Evolutionary conservation across 345 rosid species (phyloP).

Genomic region (Eucalyptus coolabah): DNA sequence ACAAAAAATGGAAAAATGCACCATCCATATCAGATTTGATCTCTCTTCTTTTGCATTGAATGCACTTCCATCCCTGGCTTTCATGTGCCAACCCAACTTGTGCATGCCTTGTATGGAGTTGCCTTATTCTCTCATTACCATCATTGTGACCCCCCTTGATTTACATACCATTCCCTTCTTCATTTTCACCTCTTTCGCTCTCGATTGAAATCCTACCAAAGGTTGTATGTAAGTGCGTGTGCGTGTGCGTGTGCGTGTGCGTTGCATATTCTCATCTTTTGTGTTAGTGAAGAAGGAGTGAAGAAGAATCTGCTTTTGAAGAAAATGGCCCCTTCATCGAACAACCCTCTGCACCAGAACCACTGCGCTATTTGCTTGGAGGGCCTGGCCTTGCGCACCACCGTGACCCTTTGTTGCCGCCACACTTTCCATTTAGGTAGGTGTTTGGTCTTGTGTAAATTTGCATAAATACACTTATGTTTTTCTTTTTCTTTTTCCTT

Average conservation of each 20-base stretch:
- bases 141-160: not conserved
- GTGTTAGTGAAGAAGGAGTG: not conserved
- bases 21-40: not conserved
- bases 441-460: not conserved
- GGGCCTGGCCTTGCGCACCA: not conserved
- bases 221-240: not conserved
- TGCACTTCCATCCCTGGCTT: not conserved
- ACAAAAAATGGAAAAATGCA: not conserved
- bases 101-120: not conserved
- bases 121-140: not conserved
- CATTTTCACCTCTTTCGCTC: not conserved
- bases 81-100: not conserved
- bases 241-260: not conserved
- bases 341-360: not conserved
- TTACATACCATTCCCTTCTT: not conserved
- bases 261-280: not conserved
- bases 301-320: not conserved
- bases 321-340: not conserved
- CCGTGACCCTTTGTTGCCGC: not conserved
- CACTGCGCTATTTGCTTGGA: not conserved
- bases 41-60: not conserved
- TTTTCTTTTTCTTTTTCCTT: not conserved
- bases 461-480: not conserved
- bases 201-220: not conserved
- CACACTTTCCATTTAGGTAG: not conserved